Evolutionary conservation across 106 monocot genomes (phyloP).

Genomic region (Amphibolis antarctica): DNA sequence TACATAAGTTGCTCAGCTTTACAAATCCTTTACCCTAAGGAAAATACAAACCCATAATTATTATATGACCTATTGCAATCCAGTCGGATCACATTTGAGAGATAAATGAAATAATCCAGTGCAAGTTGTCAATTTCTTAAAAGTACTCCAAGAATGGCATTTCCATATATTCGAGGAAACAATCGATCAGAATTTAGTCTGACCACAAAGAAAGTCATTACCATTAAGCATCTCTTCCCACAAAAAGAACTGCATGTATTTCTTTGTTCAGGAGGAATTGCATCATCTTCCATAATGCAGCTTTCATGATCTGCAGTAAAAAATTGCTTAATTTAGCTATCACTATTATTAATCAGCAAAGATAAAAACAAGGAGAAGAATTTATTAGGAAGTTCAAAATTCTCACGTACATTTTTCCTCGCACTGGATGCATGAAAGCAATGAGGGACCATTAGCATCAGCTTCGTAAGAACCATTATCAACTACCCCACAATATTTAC

Average conservation of each 20-base stretch:
- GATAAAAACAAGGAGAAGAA: neutral
- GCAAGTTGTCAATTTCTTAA: too few species aligned
- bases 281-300: constrained; percentile 51
- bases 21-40: too few species aligned
- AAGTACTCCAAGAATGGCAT: too few species aligned
- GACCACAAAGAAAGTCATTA: constrained; percentile 3
- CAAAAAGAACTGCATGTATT: constrained; percentile 36
- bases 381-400: neutral
- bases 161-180: too few species aligned
- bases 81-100: too few species aligned
- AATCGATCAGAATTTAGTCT: too few species aligned
- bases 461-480: constrained; percentile 6
- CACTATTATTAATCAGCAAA: too few species aligned
- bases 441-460: neutral
- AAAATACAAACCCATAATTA: too few species aligned
- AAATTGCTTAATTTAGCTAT: neutral
- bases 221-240: constrained; percentile 47
- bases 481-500: constrained; percentile 59
- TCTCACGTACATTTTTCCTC: constrained; percentile 50
- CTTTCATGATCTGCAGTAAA: constrained; percentile 49
- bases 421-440: constrained; percentile 68
- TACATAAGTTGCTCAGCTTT: too few species aligned
- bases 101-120: too few species aligned
- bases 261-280: constrained; percentile 5
- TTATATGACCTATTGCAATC: too few species aligned